Evolutionary conservation across 805 yeast genomes (phyloP).

Genomic region (Naumovozyma castellii): DNA sequence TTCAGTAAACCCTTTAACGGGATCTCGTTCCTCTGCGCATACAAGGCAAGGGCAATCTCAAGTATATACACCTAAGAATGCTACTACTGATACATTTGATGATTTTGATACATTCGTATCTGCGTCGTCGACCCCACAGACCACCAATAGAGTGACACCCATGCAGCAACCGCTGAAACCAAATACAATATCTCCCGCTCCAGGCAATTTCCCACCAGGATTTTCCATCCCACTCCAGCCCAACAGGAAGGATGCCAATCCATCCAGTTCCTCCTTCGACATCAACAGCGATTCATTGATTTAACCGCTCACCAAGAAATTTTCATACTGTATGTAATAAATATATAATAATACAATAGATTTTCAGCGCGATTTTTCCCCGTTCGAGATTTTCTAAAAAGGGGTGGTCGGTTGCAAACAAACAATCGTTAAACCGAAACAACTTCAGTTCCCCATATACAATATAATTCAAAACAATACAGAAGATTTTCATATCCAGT

Average conservation of each 20-base stretch:
- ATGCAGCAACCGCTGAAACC: not conserved
- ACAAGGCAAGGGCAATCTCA: too few species aligned
- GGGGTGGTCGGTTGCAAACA: not conserved
- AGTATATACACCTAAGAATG: too few species aligned
- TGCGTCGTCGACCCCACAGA: conserved; percentile 12
- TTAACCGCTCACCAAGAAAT: not conserved
- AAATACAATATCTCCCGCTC: not conserved
- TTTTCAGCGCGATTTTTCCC: too few species aligned
- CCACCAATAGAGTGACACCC: conserved; percentile 1
- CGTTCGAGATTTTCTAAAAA: not conserved
- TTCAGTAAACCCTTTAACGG: too few species aligned
- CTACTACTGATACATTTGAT: too few species aligned
- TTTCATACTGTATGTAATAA: too few species aligned
- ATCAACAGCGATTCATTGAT: conserved; percentile 9
- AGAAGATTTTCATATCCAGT: too few species aligned
- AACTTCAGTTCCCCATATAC: too few species aligned
- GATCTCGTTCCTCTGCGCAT: too few species aligned
- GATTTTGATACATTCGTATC: conserved; percentile 29
- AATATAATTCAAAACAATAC: too few species aligned
- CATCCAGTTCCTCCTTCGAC: not conserved
- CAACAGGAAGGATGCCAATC: conserved; percentile 12
- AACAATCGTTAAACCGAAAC: not conserved
- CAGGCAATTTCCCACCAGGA: conserved; percentile 32
- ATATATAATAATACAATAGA: too few species aligned
- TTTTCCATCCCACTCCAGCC: conserved; percentile 33